These are phyloP conservation scores for Fragaria vesca DNA, from an alignment of 306 rosid species.

Conservation along the genomic window DNA sequence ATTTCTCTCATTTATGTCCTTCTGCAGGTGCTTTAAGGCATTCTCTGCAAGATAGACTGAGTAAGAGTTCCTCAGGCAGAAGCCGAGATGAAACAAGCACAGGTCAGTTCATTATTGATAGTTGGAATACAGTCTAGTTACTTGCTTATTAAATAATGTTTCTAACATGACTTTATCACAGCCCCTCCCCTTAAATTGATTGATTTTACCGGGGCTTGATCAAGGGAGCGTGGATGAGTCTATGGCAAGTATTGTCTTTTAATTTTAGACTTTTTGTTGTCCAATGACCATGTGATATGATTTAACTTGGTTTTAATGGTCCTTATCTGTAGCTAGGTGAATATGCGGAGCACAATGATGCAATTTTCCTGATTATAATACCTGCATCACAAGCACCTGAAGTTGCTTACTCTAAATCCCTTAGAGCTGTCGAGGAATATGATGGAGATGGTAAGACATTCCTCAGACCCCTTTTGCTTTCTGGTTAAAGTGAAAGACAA, in stretches of 20 bases:
- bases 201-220: slow-evolving; percentile 95
- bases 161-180: slow-evolving; percentile 28
- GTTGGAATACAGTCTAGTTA: slow-evolving; percentile 11
- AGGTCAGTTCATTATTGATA: slow-evolving; percentile 50
- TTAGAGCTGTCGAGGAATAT: slow-evolving; percentile 74
- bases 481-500: too few relatives aligned
- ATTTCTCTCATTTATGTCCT: slow-evolving; percentile 17
- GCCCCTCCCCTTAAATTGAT: slow-evolving; percentile 90
- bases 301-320: slow-evolving; percentile 21
- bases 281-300: neutral
- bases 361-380: slow-evolving; percentile 75
- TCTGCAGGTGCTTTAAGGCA: slow-evolving; percentile 84
- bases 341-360: slow-evolving; percentile 89
- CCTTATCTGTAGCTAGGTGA: slow-evolving; percentile 70
- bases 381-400: slow-evolving; percentile 96
- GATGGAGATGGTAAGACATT: slow-evolving; percentile 59
- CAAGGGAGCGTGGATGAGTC: slow-evolving; percentile 90
- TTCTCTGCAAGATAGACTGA: slow-evolving; percentile 87
- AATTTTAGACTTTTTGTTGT: slow-evolving; percentile 13
- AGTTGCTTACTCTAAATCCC: slow-evolving; percentile 81
- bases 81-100: slow-evolving; percentile 86
- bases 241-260: slow-evolving; percentile 48
- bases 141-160: neutral
- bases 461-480: too few relatives aligned
- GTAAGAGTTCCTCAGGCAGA: slow-evolving; percentile 71